These are phyloP conservation scores for Capsicum pubescens DNA, from an alignment of 257 asterid genomes.

Conservation along the genomic window DNA sequence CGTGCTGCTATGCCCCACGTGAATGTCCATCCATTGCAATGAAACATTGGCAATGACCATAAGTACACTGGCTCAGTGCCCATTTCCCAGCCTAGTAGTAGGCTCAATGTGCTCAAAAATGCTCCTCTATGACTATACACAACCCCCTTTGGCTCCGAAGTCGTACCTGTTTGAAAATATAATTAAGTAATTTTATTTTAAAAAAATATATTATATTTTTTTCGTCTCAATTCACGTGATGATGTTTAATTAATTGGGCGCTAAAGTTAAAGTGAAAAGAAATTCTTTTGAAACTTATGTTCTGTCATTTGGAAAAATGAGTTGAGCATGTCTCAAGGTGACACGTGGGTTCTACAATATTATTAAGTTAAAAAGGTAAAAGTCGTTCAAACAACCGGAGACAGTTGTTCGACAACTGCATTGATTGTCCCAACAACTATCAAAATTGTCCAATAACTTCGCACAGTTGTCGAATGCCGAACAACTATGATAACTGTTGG, in stretches of 20 bases:
- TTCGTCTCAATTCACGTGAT: background rate
- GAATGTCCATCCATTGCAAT: conserved; percentile 96
- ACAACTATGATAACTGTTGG: too few relatives aligned
- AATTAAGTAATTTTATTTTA: background rate
- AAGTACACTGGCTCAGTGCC: conserved; percentile 73
- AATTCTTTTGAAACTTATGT: background rate
- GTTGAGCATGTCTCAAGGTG: too few relatives aligned
- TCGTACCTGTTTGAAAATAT: conserved; percentile 49
- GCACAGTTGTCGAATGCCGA: too few relatives aligned
- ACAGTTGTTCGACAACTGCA: too few relatives aligned
- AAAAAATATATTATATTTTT: background rate
- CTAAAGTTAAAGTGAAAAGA: background rate
- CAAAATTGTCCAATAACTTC: too few relatives aligned
- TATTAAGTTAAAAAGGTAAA: too few relatives aligned
- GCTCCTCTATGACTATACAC: conserved; percentile 95
- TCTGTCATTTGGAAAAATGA: too few relatives aligned
- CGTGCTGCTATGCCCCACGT: conserved; percentile 94
- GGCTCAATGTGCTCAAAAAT: conserved; percentile 70
- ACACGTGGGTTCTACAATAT: too few relatives aligned
- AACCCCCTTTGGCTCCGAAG: conserved; percentile 85
- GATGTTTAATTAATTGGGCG: background rate
- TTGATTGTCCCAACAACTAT: too few relatives aligned
- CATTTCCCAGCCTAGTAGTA: conserved; percentile 81
- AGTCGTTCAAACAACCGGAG: too few relatives aligned
- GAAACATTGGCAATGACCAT: conserved; percentile 96